Conservation (phyloP, 2,329 filamentous ascomycete species). For the Aspergillus sp. region DNA sequence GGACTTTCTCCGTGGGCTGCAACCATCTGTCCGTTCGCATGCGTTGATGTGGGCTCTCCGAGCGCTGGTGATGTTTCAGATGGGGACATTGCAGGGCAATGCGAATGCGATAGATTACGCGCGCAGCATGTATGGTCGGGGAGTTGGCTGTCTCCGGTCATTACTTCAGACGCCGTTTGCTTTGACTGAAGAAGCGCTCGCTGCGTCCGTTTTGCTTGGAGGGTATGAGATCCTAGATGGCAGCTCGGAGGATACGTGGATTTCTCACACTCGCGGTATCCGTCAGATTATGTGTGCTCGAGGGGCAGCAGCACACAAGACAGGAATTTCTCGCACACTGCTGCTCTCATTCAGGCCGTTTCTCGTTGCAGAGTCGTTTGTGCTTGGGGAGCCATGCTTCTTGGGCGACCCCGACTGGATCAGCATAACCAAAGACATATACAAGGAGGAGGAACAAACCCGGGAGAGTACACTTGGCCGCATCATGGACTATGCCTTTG, state of each 20-base stretch:
- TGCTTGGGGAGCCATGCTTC: conserved; percentile 13
- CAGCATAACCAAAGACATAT: not conserved
- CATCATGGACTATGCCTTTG: conserved; percentile 13
- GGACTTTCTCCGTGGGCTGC: conserved; percentile 15
- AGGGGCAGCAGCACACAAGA: conserved; percentile 15
- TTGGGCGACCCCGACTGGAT: conserved; percentile 16
- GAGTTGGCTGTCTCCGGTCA: conserved; percentile 8
- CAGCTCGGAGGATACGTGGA: conserved; percentile 14
- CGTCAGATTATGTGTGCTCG: conserved; percentile 17
- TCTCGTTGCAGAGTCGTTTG: conserved; percentile 14
- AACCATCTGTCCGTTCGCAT: conserved; percentile 1
- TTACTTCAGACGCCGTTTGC: conserved; percentile 11
- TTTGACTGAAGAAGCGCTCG: conserved; percentile 18
- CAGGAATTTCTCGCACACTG: conserved; percentile 18
- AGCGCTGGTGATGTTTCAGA: conserved; percentile 15
- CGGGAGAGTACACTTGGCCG: conserved; percentile 6
- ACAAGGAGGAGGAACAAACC: not conserved
- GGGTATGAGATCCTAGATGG: conserved; percentile 23
- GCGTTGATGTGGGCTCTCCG: conserved; percentile 17
- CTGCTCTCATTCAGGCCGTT: conserved; percentile 18
- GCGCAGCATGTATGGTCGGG: conserved; percentile 19
- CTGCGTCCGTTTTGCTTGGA: conserved; percentile 16
- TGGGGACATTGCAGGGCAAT: conserved; percentile 6
- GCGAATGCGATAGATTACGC: conserved; percentile 11
- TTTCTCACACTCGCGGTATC: conserved; percentile 15